phyloP scores from a whole-genome alignment of 1,139 yeast genomes.

The Yamadazyma dendronema region DNA sequence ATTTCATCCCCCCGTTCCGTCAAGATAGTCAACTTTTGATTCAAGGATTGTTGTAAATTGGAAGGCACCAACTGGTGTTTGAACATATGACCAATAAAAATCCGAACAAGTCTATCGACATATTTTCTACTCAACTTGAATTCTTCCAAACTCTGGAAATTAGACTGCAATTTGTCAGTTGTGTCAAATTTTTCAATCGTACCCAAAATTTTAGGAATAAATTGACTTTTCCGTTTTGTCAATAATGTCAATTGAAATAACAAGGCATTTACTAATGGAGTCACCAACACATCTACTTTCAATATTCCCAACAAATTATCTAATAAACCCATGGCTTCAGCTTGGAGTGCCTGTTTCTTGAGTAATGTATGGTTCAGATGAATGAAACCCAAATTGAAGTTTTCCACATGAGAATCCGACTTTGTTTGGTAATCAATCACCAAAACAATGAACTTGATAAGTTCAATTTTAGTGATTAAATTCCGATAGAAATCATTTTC shows the following conservation, averaged over 20 bases:
- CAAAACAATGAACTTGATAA: slow-evolving; percentile 69
- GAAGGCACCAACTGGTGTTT: slow-evolving; percentile 35
- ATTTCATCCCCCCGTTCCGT: slow-evolving; percentile 42
- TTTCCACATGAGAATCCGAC: slow-evolving; percentile 30
- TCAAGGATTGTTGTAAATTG: slow-evolving; percentile 28
- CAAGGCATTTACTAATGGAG: slow-evolving; percentile 58
- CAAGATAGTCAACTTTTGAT: slow-evolving; percentile 28
- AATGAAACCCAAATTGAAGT: slow-evolving; percentile 59
- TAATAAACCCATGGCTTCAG: slow-evolving; percentile 69
- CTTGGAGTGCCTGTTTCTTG: slow-evolving; percentile 52
- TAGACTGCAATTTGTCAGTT: slow-evolving; percentile 38
- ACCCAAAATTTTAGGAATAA: slow-evolving; percentile 41
- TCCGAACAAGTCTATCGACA: slow-evolving; percentile 38
- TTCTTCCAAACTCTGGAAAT: slow-evolving; percentile 44
- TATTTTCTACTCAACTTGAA: slow-evolving; percentile 43
- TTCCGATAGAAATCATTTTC: slow-evolving; percentile 52
- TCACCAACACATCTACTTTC: slow-evolving; percentile 52
- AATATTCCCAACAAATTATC: slow-evolving; percentile 62
- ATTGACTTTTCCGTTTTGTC: slow-evolving; percentile 54
- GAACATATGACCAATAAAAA: slow-evolving; percentile 36
- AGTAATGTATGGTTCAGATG: slow-evolving; percentile 69
- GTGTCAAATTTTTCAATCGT: slow-evolving; percentile 42
- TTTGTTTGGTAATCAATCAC: slow-evolving; percentile 71
- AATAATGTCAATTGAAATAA: slow-evolving; percentile 50
- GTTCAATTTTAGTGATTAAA: slow-evolving; percentile 58